A percentile compares a stretch with the other conserved stretches of the same genome.
These are phyloP conservation scores for Ephemerocybe angulata DNA, from an alignment of 768 basidiomycete genomes.

Conservation along the genomic window DNA sequence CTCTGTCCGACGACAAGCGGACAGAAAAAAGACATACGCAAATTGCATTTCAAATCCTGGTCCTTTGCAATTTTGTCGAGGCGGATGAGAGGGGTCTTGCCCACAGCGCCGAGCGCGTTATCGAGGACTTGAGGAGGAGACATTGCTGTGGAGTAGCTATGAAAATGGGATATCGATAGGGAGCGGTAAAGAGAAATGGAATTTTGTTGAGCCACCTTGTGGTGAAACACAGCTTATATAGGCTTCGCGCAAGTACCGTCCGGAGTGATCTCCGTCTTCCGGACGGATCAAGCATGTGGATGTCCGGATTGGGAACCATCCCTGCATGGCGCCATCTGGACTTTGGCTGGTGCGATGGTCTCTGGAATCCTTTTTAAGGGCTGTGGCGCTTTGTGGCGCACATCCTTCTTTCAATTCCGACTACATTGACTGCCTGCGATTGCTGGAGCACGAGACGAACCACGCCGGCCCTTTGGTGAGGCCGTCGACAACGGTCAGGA, in stretches of 20 bases:
- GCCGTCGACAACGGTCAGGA: no score
- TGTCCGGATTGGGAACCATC: neutral
- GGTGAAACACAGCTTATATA: constrained; percentile 3
- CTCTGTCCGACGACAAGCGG: constrained; percentile 2
- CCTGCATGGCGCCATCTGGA: neutral
- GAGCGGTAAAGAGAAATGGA: neutral
- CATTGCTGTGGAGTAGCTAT: neutral
- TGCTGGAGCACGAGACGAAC: neutral
- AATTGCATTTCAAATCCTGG: constrained; percentile 82
- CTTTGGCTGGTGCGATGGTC: neutral
- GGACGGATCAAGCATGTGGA: constrained; percentile 4
- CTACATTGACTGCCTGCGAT: neutral
- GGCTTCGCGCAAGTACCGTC: neutral
- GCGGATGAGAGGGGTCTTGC: constrained; percentile 86
- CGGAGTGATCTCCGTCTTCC: neutral
- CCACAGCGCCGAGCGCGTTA: constrained; percentile 80
- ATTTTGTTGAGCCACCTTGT: neutral
- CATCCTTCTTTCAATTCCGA: neutral
- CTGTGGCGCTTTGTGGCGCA: neutral
- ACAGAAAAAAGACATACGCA: constrained; percentile 52
- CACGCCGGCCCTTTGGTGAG: no score
- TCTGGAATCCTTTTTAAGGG: neutral
- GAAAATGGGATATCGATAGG: neutral
- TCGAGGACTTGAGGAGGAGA: constrained; percentile 53
- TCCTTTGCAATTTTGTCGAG: constrained; percentile 73